These are phyloP conservation scores for Mycosphaerella sp. DNA, from an alignment of 2,329 filamentous ascomycete genomes.

Conservation along the genomic window DNA sequence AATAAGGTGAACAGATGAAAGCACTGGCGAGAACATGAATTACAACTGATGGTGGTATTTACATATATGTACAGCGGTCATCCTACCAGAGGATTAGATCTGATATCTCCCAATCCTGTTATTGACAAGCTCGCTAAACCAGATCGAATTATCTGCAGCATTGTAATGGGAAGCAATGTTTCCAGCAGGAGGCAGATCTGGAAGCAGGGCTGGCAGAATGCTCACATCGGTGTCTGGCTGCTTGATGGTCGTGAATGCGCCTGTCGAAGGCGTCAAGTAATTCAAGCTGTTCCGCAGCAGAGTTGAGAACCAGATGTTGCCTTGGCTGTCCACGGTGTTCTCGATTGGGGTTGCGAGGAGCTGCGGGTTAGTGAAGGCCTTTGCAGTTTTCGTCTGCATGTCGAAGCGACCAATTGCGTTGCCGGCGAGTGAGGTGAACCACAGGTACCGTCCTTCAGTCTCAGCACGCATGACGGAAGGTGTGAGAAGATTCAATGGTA, in stretches of 20 bases:
- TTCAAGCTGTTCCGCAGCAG: slow-evolving; percentile 20
- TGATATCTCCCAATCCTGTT: slow-evolving; percentile 20
- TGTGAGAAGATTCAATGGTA: slow-evolving; percentile 15
- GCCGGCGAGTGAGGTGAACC: slow-evolving; percentile 22
- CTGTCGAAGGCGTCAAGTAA: slow-evolving; percentile 19
- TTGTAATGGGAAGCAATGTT: slow-evolving; percentile 23
- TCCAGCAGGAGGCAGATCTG: slow-evolving; percentile 18
- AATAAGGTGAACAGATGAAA: too few relatives aligned
- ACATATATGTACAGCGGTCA: too few relatives aligned
- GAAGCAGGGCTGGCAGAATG: slow-evolving; percentile 13
- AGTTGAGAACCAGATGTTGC: slow-evolving; percentile 23
- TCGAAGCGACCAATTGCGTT: slow-evolving; percentile 24
- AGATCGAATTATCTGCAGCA: slow-evolving; percentile 15
- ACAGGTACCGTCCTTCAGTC: slow-evolving; percentile 20
- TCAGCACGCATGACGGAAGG: slow-evolving; percentile 25
- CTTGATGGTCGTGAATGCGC: slow-evolving; percentile 17
- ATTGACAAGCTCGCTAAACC: slow-evolving; percentile 20
- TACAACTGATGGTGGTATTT: too few relatives aligned
- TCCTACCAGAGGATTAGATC: too few relatives aligned
- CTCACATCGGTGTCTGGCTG: slow-evolving; percentile 15
- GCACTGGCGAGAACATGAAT: too few relatives aligned
- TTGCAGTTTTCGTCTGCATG: slow-evolving; percentile 17
- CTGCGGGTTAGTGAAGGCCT: slow-evolving; percentile 17
- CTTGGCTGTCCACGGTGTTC: slow-evolving; percentile 18
- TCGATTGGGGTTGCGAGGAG: slow-evolving; percentile 19